A percentile compares a stretch with the other conserved stretches of the same genome.
These are phyloP conservation scores for Aquilaria agallochum DNA, from an alignment of 441 rosid genomes.

Conservation along the genomic window DNA sequence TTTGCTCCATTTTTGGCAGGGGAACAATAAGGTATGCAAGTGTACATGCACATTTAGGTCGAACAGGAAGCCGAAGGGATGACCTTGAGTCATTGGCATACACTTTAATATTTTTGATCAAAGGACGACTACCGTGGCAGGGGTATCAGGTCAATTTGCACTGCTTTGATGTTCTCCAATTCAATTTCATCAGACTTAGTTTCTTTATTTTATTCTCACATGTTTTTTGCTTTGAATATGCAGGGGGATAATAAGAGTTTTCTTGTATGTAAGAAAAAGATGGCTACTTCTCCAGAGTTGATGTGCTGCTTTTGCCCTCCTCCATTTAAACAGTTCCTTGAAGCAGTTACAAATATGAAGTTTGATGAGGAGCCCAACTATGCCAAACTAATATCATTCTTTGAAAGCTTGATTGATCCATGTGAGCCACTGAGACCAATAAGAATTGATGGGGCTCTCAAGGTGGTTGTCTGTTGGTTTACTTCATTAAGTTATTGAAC, in stretches of 20 bases:
- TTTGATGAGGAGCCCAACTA: conserved; percentile 83
- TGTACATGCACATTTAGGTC: conserved; percentile 90
- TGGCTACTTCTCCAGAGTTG: conserved; percentile 80
- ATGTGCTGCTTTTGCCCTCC: conserved; percentile 81
- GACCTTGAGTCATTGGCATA: conserved; percentile 93
- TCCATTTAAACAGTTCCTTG: conserved; percentile 71
- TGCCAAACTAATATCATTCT: conserved; percentile 60
- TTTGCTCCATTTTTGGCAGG: conserved; percentile 36
- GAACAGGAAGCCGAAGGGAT: conserved; percentile 88
- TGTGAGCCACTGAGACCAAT: conserved; percentile 59
- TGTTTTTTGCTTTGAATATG: conserved; percentile 10
- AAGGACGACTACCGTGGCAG: conserved; percentile 91
- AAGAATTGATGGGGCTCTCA: conserved; percentile 79
- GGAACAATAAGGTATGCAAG: conserved; percentile 94
- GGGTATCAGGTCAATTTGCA: conserved; percentile 62
- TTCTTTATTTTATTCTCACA: conserved; percentile 1
- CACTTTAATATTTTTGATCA: conserved; percentile 76
- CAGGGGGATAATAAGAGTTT: conserved; percentile 94
- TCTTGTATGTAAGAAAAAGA: conserved; percentile 88
- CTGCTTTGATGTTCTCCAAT: conserved; percentile 4
- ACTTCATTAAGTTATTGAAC: background rate
- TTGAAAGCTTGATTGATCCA: conserved; percentile 64
- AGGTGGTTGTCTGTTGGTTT: conserved; percentile 35
- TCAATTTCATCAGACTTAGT: conserved; percentile 8
- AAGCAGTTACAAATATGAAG: conserved; percentile 78